Conservation (phyloP, 805 yeast species). For the Suhomyces tanzawaensis region DNA sequence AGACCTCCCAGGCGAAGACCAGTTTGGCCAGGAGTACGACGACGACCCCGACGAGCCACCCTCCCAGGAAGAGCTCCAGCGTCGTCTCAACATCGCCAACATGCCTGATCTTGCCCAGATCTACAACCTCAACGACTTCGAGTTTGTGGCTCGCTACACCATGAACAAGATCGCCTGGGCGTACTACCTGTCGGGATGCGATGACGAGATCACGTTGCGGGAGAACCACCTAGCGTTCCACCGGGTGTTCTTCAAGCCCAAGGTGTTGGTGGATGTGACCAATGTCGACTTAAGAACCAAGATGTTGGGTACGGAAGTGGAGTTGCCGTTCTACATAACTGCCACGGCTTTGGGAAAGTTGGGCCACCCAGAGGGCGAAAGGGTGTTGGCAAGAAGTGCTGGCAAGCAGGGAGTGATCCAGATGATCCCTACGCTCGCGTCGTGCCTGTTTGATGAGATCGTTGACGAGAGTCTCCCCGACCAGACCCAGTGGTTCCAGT, state of each 20-base stretch:
- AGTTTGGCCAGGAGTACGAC: slow-evolving; percentile 26
- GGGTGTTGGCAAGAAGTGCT: slow-evolving; percentile 80
- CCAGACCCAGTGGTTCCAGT: slow-evolving; percentile 48
- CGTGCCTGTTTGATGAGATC: slow-evolving; percentile 85
- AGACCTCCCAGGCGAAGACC: slow-evolving; percentile 6
- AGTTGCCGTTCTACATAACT: slow-evolving; percentile 81
- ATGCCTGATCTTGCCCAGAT: slow-evolving; percentile 72
- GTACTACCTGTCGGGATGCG: slow-evolving; percentile 87
- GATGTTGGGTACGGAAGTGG: slow-evolving; percentile 67
- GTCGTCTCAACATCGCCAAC: slow-evolving; percentile 27
- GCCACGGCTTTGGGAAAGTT: slow-evolving; percentile 92
- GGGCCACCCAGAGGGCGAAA: slow-evolving; percentile 93
- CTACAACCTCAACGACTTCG: slow-evolving; percentile 82
- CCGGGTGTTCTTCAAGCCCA: slow-evolving; percentile 83
- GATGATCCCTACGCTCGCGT: slow-evolving; percentile 91
- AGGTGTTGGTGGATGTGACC: slow-evolving; percentile 77
- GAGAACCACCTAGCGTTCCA: slow-evolving; percentile 91
- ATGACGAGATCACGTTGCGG: slow-evolving; percentile 86
- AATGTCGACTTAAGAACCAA: slow-evolving; percentile 66
- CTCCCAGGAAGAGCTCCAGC: slow-evolving; percentile 22
- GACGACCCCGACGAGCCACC: slow-evolving; percentile 39
- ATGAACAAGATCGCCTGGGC: slow-evolving; percentile 84
- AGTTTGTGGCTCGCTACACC: slow-evolving; percentile 76
- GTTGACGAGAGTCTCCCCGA: slow-evolving; percentile 61
- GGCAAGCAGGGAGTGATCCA: slow-evolving; percentile 68